Evolutionary conservation across 164 flowering plant genomes (phyloP).

Genomic region (Umbilicus rupestris): DNA sequence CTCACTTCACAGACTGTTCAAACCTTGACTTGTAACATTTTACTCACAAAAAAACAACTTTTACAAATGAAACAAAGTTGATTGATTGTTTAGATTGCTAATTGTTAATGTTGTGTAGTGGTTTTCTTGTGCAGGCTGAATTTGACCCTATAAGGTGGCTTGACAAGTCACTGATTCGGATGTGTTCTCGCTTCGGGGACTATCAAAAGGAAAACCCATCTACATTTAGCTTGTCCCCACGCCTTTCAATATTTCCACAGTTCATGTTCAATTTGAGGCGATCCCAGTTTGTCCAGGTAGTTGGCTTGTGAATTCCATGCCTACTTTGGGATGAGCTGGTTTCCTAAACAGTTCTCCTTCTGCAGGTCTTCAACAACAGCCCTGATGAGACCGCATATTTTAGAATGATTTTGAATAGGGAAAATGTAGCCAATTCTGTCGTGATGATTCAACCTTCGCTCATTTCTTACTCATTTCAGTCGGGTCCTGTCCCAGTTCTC

Average conservation of each 20-base stretch:
- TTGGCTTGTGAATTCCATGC: background rate
- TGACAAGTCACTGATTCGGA: slow-evolving; percentile 74
- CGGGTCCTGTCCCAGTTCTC: slow-evolving; percentile 82
- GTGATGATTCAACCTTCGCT: slow-evolving; percentile 97
- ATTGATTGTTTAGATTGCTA: slow-evolving; percentile 10
- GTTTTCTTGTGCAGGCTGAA: slow-evolving; percentile 44
- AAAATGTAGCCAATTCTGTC: slow-evolving; percentile 88
- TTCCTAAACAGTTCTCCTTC: background rate
- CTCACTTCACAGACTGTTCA: background rate
- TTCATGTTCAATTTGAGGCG: slow-evolving; percentile 85
- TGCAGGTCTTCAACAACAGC: slow-evolving; percentile 83
- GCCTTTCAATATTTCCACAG: slow-evolving; percentile 89
- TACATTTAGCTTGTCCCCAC: slow-evolving; percentile 79
- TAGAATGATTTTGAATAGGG: slow-evolving; percentile 85
- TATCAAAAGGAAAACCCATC: slow-evolving; percentile 86
- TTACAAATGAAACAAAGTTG: background rate
- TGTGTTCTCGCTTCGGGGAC: slow-evolving; percentile 88
- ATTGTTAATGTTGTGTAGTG: background rate
- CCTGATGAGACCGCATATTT: slow-evolving; percentile 98
- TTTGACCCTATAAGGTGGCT: slow-evolving; percentile 96
- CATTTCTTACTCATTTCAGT: slow-evolving; percentile 84
- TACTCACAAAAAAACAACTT: background rate
- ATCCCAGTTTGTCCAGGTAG: slow-evolving; percentile 97
- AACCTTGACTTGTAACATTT: background rate
- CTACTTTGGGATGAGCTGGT: background rate